phyloP scores from a whole-genome alignment of 768 basidiomycete genomes.

The Daedaleopsis nitida region DNA sequence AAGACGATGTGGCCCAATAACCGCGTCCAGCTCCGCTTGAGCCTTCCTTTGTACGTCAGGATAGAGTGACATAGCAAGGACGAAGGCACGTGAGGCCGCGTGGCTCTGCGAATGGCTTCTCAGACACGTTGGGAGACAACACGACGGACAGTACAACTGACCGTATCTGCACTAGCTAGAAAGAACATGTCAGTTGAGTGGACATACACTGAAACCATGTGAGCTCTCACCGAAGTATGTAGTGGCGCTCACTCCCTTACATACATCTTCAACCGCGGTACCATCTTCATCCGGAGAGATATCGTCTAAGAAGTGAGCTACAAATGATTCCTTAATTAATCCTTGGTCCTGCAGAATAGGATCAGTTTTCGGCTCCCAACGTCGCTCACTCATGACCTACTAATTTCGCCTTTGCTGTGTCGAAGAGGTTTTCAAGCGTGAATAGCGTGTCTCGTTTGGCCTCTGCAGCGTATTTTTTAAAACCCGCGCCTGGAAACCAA shows the following conservation, averaged over 20 bases:
- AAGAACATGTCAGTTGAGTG: neutral
- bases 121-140: neutral
- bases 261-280: neutral
- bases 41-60: conserved; percentile 8
- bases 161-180: neutral
- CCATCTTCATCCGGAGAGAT: neutral
- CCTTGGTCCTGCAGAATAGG: neutral
- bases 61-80: conserved; percentile 5
- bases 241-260: neutral
- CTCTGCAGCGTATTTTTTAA: conserved; percentile 9
- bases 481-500: conserved; percentile 21
- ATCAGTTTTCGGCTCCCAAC: neutral
- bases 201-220: neutral
- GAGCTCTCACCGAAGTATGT: neutral
- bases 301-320: neutral
- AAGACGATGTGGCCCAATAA: conserved; percentile 9
- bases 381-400: neutral
- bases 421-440: neutral
- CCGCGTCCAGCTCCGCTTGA: conserved; percentile 14
- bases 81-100: neutral
- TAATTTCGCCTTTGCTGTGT: neutral
- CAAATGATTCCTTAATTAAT: neutral
- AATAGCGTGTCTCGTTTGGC: neutral
- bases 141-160: neutral
- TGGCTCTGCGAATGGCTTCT: neutral